Evolutionary conservation across 306 rosid genomes (phyloP).

Genomic region (Cucumis melo): DNA sequence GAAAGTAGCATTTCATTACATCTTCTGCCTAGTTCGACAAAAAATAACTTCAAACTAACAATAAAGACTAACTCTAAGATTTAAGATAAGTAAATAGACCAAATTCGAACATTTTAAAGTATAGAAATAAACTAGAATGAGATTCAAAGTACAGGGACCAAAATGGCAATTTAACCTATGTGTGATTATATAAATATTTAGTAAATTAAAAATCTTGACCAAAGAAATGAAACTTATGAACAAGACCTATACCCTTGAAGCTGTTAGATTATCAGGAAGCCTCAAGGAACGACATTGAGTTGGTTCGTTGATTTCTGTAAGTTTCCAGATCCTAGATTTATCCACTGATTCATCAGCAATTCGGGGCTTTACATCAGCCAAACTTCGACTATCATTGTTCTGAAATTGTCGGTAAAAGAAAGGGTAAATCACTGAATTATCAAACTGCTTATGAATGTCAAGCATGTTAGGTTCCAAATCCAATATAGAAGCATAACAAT

Average conservation of each 20-base stretch:
- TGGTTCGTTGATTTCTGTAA: constrained; percentile 64
- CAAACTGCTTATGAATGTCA: constrained; percentile 9
- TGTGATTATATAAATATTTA: no score
- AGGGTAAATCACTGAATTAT: constrained; percentile 10
- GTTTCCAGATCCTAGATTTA: constrained; percentile 87
- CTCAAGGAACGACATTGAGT: constrained; percentile 81
- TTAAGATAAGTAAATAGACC: neutral
- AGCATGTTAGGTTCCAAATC: neutral
- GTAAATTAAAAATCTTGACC: neutral
- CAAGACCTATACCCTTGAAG: constrained; percentile 53
- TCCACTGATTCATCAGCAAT: constrained; percentile 68
- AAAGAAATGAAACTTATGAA: neutral
- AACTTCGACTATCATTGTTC: constrained; percentile 73
- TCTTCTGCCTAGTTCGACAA: neutral
- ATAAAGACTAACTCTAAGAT: neutral
- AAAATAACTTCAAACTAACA: neutral
- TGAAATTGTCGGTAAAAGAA: constrained; percentile 16
- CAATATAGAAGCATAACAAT: neutral
- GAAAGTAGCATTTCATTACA: neutral
- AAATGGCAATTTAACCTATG: neutral
- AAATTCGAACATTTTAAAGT: neutral
- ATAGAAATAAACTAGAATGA: no score
- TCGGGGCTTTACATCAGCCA: constrained; percentile 86
- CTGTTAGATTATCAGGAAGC: constrained; percentile 69
- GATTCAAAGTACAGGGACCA: neutral